phyloP scores from a whole-genome alignment of 352 stramenopile genomes.

The Globisporangium parvum region DNA sequence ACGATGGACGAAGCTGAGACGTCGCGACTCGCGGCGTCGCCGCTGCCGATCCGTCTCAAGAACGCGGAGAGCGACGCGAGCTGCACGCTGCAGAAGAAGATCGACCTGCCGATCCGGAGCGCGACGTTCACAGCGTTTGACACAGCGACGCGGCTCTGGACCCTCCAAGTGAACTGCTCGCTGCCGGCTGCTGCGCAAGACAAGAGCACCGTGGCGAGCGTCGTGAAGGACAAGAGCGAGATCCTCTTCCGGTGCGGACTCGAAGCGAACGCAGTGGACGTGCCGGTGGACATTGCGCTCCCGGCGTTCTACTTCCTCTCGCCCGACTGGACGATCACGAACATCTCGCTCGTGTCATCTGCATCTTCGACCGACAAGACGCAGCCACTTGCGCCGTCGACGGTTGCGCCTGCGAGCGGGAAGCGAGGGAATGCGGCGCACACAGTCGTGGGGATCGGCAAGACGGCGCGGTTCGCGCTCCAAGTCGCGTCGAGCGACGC shows the following conservation, averaged over 20 bases:
- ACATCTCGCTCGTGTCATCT: constrained; percentile 9
- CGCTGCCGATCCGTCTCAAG: constrained; percentile 11
- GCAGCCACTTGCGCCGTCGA: not conserved
- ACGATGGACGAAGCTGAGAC: constrained; percentile 10
- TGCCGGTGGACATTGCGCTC: constrained; percentile 14
- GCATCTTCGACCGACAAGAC: not conserved
- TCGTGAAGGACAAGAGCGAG: constrained; percentile 10
- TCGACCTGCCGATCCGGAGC: constrained; percentile 9
- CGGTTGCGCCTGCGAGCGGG: constrained; percentile 4
- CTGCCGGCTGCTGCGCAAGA: constrained; percentile 8
- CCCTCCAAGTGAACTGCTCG: constrained; percentile 18
- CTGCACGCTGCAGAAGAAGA: constrained; percentile 14
- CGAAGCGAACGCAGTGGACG: constrained; percentile 8
- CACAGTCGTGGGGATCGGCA: constrained; percentile 10
- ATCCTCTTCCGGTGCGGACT: constrained; percentile 13
- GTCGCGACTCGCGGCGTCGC: not conserved
- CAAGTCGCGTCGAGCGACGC: constrained; percentile 5
- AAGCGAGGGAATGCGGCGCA: constrained; percentile 3
- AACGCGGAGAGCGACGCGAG: constrained; percentile 13
- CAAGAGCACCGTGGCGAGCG: constrained; percentile 2
- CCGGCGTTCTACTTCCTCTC: constrained; percentile 14
- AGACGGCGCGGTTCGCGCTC: constrained; percentile 9
- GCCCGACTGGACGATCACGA: constrained; percentile 16
- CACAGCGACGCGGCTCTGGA: constrained; percentile 11
- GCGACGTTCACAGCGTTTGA: constrained; percentile 14